A percentile compares a stretch with the other conserved stretches of the same genome.
phyloP scores from a whole-genome alignment of 768 basidiomycete genomes.

The Leccinum rimulosum region DNA sequence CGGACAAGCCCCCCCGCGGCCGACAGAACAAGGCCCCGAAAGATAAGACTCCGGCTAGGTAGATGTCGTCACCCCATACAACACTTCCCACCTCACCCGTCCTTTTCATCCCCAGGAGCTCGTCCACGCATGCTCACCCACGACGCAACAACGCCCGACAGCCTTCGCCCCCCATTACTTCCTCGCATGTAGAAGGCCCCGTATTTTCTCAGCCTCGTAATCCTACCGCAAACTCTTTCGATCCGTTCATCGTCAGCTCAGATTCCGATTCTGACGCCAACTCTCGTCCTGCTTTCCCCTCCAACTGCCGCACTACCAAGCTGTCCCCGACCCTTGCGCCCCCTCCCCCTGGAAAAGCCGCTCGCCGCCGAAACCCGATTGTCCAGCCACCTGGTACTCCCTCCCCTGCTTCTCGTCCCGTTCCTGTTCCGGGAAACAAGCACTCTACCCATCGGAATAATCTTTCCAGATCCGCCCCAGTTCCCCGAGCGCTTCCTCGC shows the following conservation, averaged over 20 bases:
- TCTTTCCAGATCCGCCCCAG: slow-evolving; percentile 54
- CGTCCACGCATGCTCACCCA: slow-evolving; percentile 42
- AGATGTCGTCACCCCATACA: slow-evolving; percentile 10
- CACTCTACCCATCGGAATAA: slow-evolving; percentile 20
- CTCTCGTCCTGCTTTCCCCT: slow-evolving; percentile 33
- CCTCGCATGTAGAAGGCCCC: slow-evolving; percentile 70
- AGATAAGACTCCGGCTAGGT: slow-evolving; percentile 46
- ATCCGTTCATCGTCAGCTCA: slow-evolving; percentile 50
- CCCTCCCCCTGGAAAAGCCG: slow-evolving; percentile 54
- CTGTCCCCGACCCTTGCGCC: slow-evolving; percentile 41
- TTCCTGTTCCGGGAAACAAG: slow-evolving; percentile 46
- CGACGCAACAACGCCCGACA: slow-evolving; percentile 58
- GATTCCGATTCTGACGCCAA: slow-evolving; percentile 39
- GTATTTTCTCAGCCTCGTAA: slow-evolving; percentile 27
- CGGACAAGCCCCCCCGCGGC: slow-evolving; percentile 33
- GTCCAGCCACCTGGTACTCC: slow-evolving; percentile 34
- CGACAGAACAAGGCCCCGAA: slow-evolving; percentile 38
- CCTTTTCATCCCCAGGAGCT: slow-evolving; percentile 35
- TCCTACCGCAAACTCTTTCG: slow-evolving; percentile 40
- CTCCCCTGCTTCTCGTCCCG: slow-evolving; percentile 39
- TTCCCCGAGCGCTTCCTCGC: slow-evolving; percentile 34
- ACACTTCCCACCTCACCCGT: slow-evolving; percentile 4
- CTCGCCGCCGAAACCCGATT: slow-evolving; percentile 51
- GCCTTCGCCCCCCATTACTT: slow-evolving; percentile 55
- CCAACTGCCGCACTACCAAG: slow-evolving; percentile 18